Conservation (phyloP, 2,329 filamentous ascomycete species). For the Nemania sp. region DNA sequence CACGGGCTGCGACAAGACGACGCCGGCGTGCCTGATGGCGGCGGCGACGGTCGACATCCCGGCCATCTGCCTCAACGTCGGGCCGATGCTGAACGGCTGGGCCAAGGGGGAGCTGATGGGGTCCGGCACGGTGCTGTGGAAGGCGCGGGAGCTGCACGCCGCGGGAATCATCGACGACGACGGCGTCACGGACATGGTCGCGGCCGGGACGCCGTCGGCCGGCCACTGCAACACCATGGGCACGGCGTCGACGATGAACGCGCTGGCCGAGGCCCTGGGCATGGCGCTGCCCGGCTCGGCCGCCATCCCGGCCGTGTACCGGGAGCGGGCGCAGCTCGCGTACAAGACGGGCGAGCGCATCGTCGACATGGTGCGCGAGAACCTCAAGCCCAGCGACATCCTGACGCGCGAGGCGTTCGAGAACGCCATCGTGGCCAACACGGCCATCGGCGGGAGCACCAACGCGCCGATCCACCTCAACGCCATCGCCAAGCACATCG, state of each 20-base stretch:
- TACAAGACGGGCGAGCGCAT: slow-evolving; percentile 54
- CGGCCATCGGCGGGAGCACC: slow-evolving; percentile 60
- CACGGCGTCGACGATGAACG: slow-evolving; percentile 58
- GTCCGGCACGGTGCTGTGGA: slow-evolving; percentile 53
- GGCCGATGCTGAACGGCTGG: slow-evolving; percentile 58
- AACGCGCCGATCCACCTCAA: slow-evolving; percentile 62
- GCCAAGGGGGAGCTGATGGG: slow-evolving; percentile 47
- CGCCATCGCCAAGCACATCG: slow-evolving; percentile 59
- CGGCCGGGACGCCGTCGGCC: slow-evolving; percentile 47
- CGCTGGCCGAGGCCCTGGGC: slow-evolving; percentile 55
- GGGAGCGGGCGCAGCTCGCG: slow-evolving; percentile 52
- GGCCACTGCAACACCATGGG: slow-evolving; percentile 56
- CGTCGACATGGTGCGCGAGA: slow-evolving; percentile 54
- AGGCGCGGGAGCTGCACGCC: slow-evolving; percentile 52
- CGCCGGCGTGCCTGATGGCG: slow-evolving; percentile 56
- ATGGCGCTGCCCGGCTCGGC: slow-evolving; percentile 57
- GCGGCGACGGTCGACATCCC: slow-evolving; percentile 57
- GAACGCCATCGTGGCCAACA: slow-evolving; percentile 59
- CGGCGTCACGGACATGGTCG: slow-evolving; percentile 51
- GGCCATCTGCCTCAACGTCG: slow-evolving; percentile 56
- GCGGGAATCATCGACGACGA: slow-evolving; percentile 51
- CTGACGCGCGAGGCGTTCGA: slow-evolving; percentile 60
- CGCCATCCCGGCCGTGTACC: slow-evolving; percentile 56
- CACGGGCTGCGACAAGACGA: slow-evolving; percentile 59
- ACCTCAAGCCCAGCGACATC: slow-evolving; percentile 57